Evolutionary conservation across 257 asterid species (phyloP).

Genomic region (Nicotiana knightiana): DNA sequence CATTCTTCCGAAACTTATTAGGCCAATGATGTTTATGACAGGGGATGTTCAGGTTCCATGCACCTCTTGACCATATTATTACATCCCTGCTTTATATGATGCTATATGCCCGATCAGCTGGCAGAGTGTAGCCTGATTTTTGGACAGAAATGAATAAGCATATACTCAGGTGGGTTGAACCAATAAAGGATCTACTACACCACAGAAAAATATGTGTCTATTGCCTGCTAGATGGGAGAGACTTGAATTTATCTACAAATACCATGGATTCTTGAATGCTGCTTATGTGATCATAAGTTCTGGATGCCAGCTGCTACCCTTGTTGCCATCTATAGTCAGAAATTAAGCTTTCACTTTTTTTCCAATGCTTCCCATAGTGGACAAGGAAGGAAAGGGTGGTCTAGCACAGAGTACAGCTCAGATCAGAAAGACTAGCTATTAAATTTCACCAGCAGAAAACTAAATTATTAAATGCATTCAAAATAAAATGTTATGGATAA

Average conservation of each 20-base stretch:
- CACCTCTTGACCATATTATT: background rate
- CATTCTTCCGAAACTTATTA: background rate
- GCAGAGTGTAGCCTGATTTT: conserved; percentile 1
- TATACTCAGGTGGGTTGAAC: conserved; percentile 2
- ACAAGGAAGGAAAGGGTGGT: background rate
- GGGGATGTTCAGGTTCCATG: background rate
- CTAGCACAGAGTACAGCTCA: background rate
- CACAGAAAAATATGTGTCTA: background rate
- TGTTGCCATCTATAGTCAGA: background rate
- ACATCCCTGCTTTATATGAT: background rate
- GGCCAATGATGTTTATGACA: background rate
- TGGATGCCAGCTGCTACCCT: background rate
- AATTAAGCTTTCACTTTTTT: background rate
- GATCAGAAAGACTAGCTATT: background rate
- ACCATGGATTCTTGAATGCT: background rate
- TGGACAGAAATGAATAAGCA: background rate
- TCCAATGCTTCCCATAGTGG: background rate
- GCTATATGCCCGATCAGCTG: background rate
- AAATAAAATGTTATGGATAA: background rate
- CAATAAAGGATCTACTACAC: conserved; percentile 2
- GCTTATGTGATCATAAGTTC: background rate
- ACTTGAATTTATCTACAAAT: background rate
- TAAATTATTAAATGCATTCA: background rate
- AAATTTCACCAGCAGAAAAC: background rate
- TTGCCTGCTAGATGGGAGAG: background rate